These are phyloP conservation scores for Persicaria maculosa DNA, from an alignment of 148 eudicot genomes.

Conservation along the genomic window DNA sequence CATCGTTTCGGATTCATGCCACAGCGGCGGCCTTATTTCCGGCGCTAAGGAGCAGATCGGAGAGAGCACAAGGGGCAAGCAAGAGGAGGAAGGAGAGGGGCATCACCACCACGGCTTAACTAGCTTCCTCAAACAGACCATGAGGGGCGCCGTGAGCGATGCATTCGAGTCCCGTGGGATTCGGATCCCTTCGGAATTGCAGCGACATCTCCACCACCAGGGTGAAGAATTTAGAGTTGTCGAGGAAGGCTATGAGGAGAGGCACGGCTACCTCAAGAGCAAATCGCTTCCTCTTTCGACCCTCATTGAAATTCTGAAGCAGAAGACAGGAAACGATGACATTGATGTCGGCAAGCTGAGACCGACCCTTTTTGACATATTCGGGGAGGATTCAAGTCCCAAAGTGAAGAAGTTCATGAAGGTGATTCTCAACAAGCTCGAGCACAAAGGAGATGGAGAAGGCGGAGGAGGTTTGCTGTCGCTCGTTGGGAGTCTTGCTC, in stretches of 20 bases:
- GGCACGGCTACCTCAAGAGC: conserved; percentile 44
- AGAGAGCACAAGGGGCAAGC: conserved; percentile 22
- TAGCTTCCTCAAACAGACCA: conserved; percentile 38
- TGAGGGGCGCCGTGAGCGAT: conserved; percentile 27
- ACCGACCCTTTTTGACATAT: conserved; percentile 73
- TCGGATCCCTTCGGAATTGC: conserved; percentile 36
- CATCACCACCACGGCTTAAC: conserved; percentile 24
- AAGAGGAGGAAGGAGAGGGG: background rate
- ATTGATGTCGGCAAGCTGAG: conserved; percentile 77
- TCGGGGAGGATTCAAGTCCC: conserved; percentile 90
- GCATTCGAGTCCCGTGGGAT: conserved; percentile 70
- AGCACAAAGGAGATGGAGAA: conserved; percentile 12
- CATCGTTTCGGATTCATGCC: conserved; percentile 87
- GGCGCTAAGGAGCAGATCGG: conserved; percentile 86
- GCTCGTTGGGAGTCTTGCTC: conserved; percentile 66
- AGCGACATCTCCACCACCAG: conserved; percentile 34
- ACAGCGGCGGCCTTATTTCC: conserved; percentile 84
- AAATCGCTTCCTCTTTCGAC: conserved; percentile 72
- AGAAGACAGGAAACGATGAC: conserved; percentile 80
- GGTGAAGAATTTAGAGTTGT: conserved; percentile 34
- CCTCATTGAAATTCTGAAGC: conserved; percentile 76
- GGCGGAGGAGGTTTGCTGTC: conserved; percentile 37
- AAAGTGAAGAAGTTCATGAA: conserved; percentile 95
- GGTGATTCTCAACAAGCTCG: conserved; percentile 49
- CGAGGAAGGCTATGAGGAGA: conserved; percentile 32